These are phyloP conservation scores for Phialophora chinensis DNA, from an alignment of 2,329 filamentous ascomycete genomes.

Conservation along the genomic window DNA sequence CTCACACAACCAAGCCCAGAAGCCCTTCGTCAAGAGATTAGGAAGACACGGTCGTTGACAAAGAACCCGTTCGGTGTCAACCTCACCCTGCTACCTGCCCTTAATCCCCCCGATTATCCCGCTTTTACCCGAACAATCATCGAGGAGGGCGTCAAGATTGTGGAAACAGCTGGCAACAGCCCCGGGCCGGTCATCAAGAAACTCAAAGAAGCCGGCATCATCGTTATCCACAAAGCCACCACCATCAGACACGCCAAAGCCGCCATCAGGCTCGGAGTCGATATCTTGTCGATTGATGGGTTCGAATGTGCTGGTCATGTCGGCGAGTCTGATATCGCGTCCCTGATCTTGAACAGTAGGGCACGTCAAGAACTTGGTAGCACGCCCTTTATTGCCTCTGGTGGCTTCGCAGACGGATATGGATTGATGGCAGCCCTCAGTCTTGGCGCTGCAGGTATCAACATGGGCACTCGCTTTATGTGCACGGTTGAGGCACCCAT, in stretches of 20 bases:
- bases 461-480: conserved; percentile 99
- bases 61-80: conserved; percentile 81
- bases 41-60: conserved; percentile 75
- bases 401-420: conserved; percentile 92
- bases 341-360: conserved; percentile 72
- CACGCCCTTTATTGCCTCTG: conserved; percentile 87
- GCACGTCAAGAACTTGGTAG: conserved; percentile 82
- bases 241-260: conserved; percentile 91
- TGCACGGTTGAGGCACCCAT: conserved; percentile 92
- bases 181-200: conserved; percentile 88
- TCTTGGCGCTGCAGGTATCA: conserved; percentile 90
- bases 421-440: conserved; percentile 89
- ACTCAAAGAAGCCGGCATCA: conserved; percentile 79
- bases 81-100: conserved; percentile 86
- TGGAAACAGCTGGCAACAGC: conserved; percentile 90
- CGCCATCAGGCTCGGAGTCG: conserved; percentile 90
- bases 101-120: conserved; percentile 88
- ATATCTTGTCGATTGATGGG: conserved; percentile 95
- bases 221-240: conserved; percentile 95
- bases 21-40: conserved; percentile 92
- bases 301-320: conserved; percentile 88
- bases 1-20: conserved; percentile 91
- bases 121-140: conserved; percentile 92
- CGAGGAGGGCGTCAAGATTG: conserved; percentile 87
- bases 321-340: conserved; percentile 60